Evolutionary conservation across 768 basidiomycete genomes (phyloP), one percentile per base, ranked within the genome.

Genomic region (Auricularia heimuer): DNA sequence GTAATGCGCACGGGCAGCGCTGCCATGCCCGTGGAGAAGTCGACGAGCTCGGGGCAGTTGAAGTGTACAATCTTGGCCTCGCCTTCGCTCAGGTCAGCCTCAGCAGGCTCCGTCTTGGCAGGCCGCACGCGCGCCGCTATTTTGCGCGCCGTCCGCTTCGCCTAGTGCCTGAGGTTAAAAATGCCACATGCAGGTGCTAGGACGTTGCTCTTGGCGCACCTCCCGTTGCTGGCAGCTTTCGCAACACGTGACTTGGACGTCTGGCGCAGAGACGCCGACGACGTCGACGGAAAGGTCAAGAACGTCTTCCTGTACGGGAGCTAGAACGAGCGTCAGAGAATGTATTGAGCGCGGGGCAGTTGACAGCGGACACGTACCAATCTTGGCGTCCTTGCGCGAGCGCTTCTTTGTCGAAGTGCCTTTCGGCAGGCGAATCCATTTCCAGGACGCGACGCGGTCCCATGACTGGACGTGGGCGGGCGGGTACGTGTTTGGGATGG

Each of bases 1-100:
- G 96, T 96, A 67, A 99, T 92, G 58, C 97, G 85, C 44, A 97
- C 85, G 7, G 96, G 96, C n/a, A 99, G 80, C 21, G 91, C 82
- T 33, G 87, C 88, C 21, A 92, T 90, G 24, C 97, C 97, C 12
- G 86, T 80, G 4, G 86, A 88, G 73, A 98, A 94, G 72, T 94
- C 92, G 60, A 98, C 83, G 54, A 91, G 81, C 68, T 95, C 91
- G 0, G 91, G 82, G 68, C 94, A 96, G 71, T 98, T 98, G 78
- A 98, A 99, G 66, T 98, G 89, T 61, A 99, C 87, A 70, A 75
- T 75, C 47, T 73, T 67, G 35, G 72, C 69, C 34, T 75, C 72
- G 65, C 85, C 83, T 65, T 87, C 86, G 29, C 77, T 78, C 3
- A 85, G 84, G 42, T 92, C 89, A 6, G 87, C 87, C 70, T 90